These are phyloP conservation scores for Trypanosoma melophagium DNA, from an alignment of 208 protist species.

Conservation along the genomic window DNA sequence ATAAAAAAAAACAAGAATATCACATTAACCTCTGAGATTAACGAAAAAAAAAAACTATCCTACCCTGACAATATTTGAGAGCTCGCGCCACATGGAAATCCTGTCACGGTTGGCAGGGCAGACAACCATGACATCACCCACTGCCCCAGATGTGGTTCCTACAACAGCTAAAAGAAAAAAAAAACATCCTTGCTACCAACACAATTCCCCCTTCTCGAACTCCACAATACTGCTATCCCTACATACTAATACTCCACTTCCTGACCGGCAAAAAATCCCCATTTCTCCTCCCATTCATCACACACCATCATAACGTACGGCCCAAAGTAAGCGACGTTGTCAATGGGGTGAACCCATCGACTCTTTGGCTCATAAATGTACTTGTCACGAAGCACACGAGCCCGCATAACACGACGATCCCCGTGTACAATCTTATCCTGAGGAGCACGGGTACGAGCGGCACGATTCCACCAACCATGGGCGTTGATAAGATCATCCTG, in stretches of 20 bases:
- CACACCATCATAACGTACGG: conserved; percentile 92
- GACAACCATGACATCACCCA: neutral
- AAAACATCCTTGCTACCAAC: neutral
- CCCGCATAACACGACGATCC: conserved; percentile 86
- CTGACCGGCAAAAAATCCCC: conserved; percentile 91
- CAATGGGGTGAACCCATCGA: conserved; percentile 88
- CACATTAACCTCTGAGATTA: neutral
- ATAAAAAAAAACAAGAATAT: neutral
- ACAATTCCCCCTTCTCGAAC: conserved; percentile 5
- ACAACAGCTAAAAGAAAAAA: neutral
- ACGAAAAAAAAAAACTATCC: neutral
- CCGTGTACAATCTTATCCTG: conserved; percentile 88
- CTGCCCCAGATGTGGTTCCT: conserved; percentile 2
- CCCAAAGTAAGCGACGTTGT: conserved; percentile 90
- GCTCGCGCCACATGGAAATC: neutral
- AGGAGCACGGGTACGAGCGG: conserved; percentile 78
- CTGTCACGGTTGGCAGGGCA: neutral
- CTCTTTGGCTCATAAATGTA: conserved; percentile 91
- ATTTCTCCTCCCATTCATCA: conserved; percentile 93
- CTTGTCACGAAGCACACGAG: conserved; percentile 86
- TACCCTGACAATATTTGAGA: neutral
- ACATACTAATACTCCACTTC: conserved; percentile 82
- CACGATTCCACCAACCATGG: conserved; percentile 89
- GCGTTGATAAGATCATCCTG: conserved; percentile 90
- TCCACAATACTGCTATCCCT: conserved; percentile 6